A percentile compares a stretch with the other conserved stretches of the same genome.
These are phyloP conservation scores for Didymellaceae sp. DNA, from an alignment of 2,329 filamentous ascomycete species.

Conservation along the genomic window DNA sequence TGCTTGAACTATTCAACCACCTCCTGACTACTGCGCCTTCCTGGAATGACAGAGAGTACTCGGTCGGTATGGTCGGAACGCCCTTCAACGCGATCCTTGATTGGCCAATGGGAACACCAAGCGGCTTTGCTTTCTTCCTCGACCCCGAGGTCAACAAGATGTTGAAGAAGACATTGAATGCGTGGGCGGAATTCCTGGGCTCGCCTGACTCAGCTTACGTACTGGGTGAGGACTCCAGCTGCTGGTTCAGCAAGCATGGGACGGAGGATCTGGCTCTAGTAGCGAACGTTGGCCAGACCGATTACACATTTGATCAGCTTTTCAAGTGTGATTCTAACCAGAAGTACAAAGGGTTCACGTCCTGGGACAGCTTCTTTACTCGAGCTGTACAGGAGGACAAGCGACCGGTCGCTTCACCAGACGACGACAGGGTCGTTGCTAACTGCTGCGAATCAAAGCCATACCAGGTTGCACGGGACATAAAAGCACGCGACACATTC, in stretches of 20 bases:
- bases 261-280: slow-evolving; percentile 39
- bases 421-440: slow-evolving; percentile 62
- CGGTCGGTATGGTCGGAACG: slow-evolving; percentile 57
- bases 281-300: slow-evolving; percentile 26
- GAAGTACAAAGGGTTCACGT: slow-evolving; percentile 66
- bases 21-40: slow-evolving; percentile 50
- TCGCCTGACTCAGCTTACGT: slow-evolving; percentile 48
- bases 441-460: slow-evolving; percentile 71
- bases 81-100: slow-evolving; percentile 65
- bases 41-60: slow-evolving; percentile 50
- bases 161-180: slow-evolving; percentile 60
- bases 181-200: slow-evolving; percentile 52
- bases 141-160: slow-evolving; percentile 59
- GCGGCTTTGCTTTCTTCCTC: slow-evolving; percentile 62
- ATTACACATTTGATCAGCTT: slow-evolving; percentile 63
- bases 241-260: slow-evolving; percentile 53
- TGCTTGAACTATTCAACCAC: slow-evolving; percentile 71
- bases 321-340: slow-evolving; percentile 65
- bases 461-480: slow-evolving; percentile 59
- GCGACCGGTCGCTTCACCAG: slow-evolving; percentile 64
- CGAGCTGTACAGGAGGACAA: slow-evolving; percentile 61
- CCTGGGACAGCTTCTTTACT: slow-evolving; percentile 76
- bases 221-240: slow-evolving; percentile 42
- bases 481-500: slow-evolving; percentile 66
- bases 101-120: slow-evolving; percentile 64